Evolutionary conservation across 108 stramenopile genomes (phyloP), one percentile per base, ranked within the genome.

Genomic region (Fistulifera pelliculosa): DNA sequence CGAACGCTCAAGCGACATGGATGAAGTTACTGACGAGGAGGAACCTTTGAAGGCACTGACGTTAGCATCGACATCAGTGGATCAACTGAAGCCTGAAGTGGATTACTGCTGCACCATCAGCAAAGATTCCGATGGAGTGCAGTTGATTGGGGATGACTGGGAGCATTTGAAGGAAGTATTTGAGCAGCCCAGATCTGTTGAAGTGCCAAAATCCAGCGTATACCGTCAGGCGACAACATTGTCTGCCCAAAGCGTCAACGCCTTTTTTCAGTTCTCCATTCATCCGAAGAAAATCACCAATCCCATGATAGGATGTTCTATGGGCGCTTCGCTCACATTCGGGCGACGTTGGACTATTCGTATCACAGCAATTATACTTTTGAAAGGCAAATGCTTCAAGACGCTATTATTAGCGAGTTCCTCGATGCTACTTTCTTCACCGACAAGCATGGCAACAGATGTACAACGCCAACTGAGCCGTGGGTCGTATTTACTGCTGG

Each of bases 401-500:
- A 90, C 64, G 56, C 67, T 4, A 73, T 83, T 41, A 72, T 88
- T 26, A 49, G 50, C 26, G 58, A 80, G 19, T 64, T 77, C 58
- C 49, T 81, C 8, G 62, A 86, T 47, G 64, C 44, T 15, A 76
- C 80, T 0, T 24, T 72, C 5, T 75, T 92, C 16, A 49, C 60
- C 6, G 90, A 92, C 56, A 59, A 69, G 22, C 70, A 84, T 63
- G 85, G 85, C 10, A 49, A 70, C 21, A 53, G 80, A 19, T 87
- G 90, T 35, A 77, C 69, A 28, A 81, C 83, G 14, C 86, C 90
- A 6, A 86, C 84, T 12, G 82, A 93, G 39, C 90, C 90, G 25
- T 93, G 82, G 82, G 70, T 86, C 44, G 83, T 80, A 7, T 93
- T 93, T 60, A 95, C 94, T 25, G 94, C 91, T 11, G 94, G 94